Evolutionary conservation across 2,329 filamentous ascomycete genomes (phyloP), one percentile per base, ranked within the genome.

Genomic region (Blastomyces gilchristii): DNA sequence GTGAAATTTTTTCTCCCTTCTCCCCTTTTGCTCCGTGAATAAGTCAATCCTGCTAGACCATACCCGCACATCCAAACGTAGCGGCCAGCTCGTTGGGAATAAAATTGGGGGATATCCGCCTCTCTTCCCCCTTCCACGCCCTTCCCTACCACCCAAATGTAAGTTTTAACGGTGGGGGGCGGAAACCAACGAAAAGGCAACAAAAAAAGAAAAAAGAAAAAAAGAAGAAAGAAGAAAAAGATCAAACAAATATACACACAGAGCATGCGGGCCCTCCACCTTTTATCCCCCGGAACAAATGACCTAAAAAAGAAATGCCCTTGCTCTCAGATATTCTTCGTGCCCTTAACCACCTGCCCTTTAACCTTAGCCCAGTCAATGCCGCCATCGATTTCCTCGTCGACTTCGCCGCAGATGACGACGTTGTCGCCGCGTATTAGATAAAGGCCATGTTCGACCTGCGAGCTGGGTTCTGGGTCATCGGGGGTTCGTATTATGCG

Each of bases 381-480:
- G 70, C 88, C 91, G 49, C 82, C 83, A 77, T 99, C 94, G 64
- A 97, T 80, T 69, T 89, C 83, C 76, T 96, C 92, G 74, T 99
- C 91, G 41, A 99, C 87, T 63, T 95, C 80, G 1, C 94, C 94
- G 63, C 94, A 89, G 18, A 95, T 82, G 66, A 91, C 92, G 58
- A 99, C 93, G 72, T 95, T 97, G 74, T 99, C 94, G 61, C 94
- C 94, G 65, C 94, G 85, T 63, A 99, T 89, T 63, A 99, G 83
- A 74, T 97, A 97, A 6, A 97, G 78, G 1, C 94, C 94, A 66
- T 97, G 85, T 4, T 88, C 86, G 22, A 94, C 87, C 72, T 94
- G 86, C 64, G 87, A 85, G 53, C 89, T 95, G 0, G 87, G 84
- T 69, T 96, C 90, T 50, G 85, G 83, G 71, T 96, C 91, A 72